These are phyloP conservation scores for Lepidium campestre DNA, from an alignment of 441 rosid species.

Conservation along the genomic window DNA sequence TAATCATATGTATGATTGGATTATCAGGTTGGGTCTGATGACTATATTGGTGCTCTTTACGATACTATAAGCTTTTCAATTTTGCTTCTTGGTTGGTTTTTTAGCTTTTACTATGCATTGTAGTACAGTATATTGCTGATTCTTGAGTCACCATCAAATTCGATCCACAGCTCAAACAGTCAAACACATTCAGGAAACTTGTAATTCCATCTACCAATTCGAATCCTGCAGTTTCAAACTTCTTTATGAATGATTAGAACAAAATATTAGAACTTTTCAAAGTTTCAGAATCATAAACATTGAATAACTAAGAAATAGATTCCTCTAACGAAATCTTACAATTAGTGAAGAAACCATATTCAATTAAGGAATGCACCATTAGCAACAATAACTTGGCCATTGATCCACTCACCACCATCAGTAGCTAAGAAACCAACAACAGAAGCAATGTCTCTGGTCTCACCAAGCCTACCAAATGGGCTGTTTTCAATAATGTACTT, in stretches of 20 bases:
- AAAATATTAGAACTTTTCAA: neutral
- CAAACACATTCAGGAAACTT: neutral
- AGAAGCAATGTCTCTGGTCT: constrained; percentile 46
- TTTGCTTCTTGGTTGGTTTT: neutral
- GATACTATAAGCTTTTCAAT: neutral
- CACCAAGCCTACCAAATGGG: constrained; percentile 53
- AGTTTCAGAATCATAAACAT: neutral
- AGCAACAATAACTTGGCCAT: constrained; percentile 52
- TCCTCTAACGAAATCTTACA: neutral
- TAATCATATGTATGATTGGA: neutral
- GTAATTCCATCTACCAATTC: neutral
- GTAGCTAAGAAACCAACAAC: constrained; percentile 65
- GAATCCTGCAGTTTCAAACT: neutral
- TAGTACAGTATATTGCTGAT: constrained; percentile 4
- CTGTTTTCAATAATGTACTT: constrained; percentile 28
- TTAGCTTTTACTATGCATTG: neutral
- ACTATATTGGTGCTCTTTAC: constrained; percentile 5
- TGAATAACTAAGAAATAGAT: neutral
- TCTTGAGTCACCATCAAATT: neutral
- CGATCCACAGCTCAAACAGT: neutral
- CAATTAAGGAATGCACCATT: constrained; percentile 40
- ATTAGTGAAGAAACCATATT: neutral
- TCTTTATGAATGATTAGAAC: neutral
- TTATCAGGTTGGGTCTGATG: neutral
- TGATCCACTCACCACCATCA: constrained; percentile 67